Conservation (phyloP, 805 yeast species). For the Alloascoidea africana region DNA sequence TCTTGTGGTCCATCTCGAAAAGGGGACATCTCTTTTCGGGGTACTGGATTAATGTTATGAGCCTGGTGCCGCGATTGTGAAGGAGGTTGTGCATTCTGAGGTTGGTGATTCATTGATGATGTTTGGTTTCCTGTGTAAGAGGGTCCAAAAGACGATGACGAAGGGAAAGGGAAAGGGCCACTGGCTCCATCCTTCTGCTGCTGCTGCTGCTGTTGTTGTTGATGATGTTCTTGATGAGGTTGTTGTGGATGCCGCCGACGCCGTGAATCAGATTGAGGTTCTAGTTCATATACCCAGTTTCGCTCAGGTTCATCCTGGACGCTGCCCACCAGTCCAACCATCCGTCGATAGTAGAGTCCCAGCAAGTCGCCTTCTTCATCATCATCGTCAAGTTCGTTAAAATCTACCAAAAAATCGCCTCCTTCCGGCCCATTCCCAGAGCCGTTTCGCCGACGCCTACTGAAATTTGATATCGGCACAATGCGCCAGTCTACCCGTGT, state of each 20-base stretch:
- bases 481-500: conserved; percentile 67
- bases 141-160: too few species aligned
- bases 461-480: conserved; percentile 31
- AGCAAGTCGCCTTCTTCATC: conserved; percentile 25
- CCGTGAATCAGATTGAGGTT: conserved; percentile 1
- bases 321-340: conserved; percentile 33
- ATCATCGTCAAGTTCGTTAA: conserved; percentile 3
- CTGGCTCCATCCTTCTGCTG: too few species aligned
- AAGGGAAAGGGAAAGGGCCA: too few species aligned
- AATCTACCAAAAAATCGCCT: conserved; percentile 8
- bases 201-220: conserved; percentile 2
- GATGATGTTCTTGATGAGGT: conserved; percentile 1
- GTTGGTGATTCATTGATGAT: too few species aligned
- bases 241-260: not conserved
- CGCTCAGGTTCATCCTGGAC: conserved; percentile 7
- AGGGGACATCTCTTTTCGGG: too few species aligned
- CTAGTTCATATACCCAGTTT: conserved; percentile 6
- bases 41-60: not conserved
- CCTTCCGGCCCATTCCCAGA: conserved; percentile 19
- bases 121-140: too few species aligned
- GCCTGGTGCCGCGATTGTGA: conserved; percentile 1
- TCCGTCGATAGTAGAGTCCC: conserved; percentile 31
- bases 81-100: not conserved
- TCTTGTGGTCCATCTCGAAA: too few species aligned
- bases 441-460: conserved; percentile 23